Conservation (phyloP, 805 yeast genomes). For the Candida mattraensis region DNA sequence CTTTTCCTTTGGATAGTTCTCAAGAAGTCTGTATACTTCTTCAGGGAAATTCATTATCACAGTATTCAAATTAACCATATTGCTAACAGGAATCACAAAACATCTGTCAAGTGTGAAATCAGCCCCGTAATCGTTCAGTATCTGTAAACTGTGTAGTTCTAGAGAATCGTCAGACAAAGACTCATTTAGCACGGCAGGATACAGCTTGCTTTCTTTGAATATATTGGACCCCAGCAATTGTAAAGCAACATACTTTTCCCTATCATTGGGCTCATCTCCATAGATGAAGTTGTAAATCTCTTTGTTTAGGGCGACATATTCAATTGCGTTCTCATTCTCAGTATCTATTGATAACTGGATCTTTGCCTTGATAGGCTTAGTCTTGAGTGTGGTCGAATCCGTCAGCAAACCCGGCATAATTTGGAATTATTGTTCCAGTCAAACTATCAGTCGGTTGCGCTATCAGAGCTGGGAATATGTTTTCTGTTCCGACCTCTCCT, state of each 20-base stretch:
- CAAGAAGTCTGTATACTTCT: constrained; percentile 45
- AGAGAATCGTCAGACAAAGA: constrained; percentile 32
- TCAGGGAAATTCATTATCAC: constrained; percentile 45
- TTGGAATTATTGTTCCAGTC: not conserved
- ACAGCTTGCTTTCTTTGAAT: constrained; percentile 33
- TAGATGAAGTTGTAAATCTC: constrained; percentile 14
- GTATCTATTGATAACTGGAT: constrained; percentile 22
- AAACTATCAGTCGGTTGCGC: constrained; percentile 1
- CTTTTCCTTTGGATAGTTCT: constrained; percentile 34
- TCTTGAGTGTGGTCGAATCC: not conserved
- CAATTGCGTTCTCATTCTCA: constrained; percentile 16
- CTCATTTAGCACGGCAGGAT: constrained; percentile 34
- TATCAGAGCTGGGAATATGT: not conserved
- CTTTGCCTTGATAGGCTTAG: constrained; percentile 15
- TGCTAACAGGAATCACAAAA: constrained; percentile 36
- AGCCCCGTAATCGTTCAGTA: constrained; percentile 35
- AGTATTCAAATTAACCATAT: constrained; percentile 34
- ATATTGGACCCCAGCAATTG: constrained; percentile 26
- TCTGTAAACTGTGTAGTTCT: constrained; percentile 39
- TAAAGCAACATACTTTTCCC: constrained; percentile 18
- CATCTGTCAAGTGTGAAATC: constrained; percentile 45
- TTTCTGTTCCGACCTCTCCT: not conserved
- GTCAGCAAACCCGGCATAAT: constrained; percentile 22
- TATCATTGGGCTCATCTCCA: constrained; percentile 9
- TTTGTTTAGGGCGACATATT: constrained; percentile 21